Conservation (phyloP, 164 flowering plant genomes). For the Sextonia rubra region DNA sequence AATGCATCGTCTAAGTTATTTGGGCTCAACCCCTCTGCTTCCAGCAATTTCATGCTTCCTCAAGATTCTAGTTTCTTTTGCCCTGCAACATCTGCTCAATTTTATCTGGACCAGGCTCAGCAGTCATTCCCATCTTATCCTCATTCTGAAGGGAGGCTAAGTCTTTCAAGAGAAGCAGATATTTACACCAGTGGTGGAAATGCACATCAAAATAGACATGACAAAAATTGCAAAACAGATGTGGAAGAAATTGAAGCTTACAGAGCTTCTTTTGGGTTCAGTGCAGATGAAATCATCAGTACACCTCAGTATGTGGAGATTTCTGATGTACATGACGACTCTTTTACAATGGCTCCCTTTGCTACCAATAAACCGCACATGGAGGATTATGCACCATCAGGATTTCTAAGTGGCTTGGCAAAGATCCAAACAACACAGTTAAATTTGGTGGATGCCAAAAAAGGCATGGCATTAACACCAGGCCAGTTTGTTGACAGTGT, state of each 20-base stretch:
- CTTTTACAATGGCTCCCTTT: slow-evolving; percentile 67
- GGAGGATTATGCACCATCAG: slow-evolving; percentile 33
- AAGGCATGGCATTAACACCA: slow-evolving; percentile 22
- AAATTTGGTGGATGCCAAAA: slow-evolving; percentile 19
- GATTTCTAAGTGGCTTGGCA: slow-evolving; percentile 17
- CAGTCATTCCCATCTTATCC: slow-evolving; percentile 49
- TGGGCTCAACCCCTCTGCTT: slow-evolving; percentile 39
- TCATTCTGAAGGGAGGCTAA: slow-evolving; percentile 74
- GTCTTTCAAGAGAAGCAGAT: slow-evolving; percentile 82
- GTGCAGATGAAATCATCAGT: slow-evolving; percentile 89
- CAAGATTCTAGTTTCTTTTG: slow-evolving; percentile 89
- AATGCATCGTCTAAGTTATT: slow-evolving; percentile 48
- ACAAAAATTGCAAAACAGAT: slow-evolving; percentile 60
- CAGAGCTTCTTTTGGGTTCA: slow-evolving; percentile 96
- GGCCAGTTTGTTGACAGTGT: slow-evolving; percentile 14
- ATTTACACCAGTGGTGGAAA: slow-evolving; percentile 48
- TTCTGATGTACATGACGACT: slow-evolving; percentile 65
- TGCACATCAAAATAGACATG: slow-evolving; percentile 61
- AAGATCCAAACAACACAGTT: slow-evolving; percentile 19
- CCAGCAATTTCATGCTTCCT: slow-evolving; percentile 36
- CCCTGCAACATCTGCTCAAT: slow-evolving; percentile 92
- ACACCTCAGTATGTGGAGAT: slow-evolving; percentile 82
- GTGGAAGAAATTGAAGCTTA: slow-evolving; percentile 93
- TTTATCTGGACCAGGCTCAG: slow-evolving; percentile 71
- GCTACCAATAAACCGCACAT: slow-evolving; percentile 30